Evolutionary conservation across 2,329 filamentous ascomycete genomes (phyloP).

Genomic region (Macrophomina phaseolina): DNA sequence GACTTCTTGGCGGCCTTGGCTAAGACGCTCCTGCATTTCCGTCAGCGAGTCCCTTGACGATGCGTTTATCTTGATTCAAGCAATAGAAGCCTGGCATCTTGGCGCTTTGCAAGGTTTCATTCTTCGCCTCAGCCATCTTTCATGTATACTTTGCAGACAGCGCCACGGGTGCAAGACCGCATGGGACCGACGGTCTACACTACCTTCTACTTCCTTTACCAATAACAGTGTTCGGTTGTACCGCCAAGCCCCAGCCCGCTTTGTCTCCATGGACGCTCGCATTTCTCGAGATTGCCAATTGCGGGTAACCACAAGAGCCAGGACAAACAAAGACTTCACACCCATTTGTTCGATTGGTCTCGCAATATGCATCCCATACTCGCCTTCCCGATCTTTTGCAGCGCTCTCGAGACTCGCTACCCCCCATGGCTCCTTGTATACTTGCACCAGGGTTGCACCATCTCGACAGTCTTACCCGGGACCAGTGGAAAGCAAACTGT

Average conservation of each 20-base stretch:
- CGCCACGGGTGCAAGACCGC: not conserved
- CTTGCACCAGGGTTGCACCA: constrained; percentile 13
- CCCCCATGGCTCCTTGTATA: not conserved
- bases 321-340: constrained; percentile 11
- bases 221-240: not conserved
- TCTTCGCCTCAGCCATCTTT: not conserved
- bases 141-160: not conserved
- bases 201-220: not conserved
- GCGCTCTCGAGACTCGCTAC: not conserved
- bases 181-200: not conserved
- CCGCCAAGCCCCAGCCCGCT: not conserved
- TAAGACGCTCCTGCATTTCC: constrained; percentile 4
- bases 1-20: constrained; percentile 12
- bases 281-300: not conserved
- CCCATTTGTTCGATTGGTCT: constrained; percentile 4
- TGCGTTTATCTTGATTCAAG: not conserved
- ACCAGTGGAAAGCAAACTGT: constrained; percentile 10
- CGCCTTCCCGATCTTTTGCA: not conserved
- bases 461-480: not conserved
- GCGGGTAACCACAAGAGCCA: not conserved
- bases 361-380: not conserved
- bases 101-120: constrained; percentile 6
- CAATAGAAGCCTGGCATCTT: not conserved
- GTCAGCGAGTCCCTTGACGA: not conserved
- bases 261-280: constrained; percentile 18